Conservation (phyloP, 192 early-diverging fungal genomes). For the Podila epigama region DNA sequence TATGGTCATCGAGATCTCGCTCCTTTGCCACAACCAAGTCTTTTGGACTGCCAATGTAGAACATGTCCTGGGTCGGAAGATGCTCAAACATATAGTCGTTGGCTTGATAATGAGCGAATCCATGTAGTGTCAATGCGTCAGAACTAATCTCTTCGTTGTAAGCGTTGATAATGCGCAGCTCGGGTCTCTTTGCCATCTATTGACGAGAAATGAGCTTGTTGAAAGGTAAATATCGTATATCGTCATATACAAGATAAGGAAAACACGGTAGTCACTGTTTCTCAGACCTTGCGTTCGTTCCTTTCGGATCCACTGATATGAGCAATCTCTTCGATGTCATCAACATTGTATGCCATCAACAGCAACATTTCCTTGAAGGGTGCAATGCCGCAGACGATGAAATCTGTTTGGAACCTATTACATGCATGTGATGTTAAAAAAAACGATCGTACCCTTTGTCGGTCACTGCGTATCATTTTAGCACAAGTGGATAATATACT, state of each 20-base stretch:
- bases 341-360: conserved; percentile 72
- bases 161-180: conserved; percentile 87
- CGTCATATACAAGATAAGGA: neutral
- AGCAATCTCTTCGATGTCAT: conserved; percentile 61
- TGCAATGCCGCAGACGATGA: conserved; percentile 87
- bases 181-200: conserved; percentile 75
- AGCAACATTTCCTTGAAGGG: conserved; percentile 76
- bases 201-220: neutral
- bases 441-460: too few relatives aligned
- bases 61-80: conserved; percentile 75
- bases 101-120: conserved; percentile 86
- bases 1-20: conserved; percentile 90
- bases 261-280: neutral
- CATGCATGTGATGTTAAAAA: conserved; percentile 1
- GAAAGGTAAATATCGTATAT: neutral
- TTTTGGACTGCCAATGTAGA: conserved; percentile 94
- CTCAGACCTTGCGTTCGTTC: conserved; percentile 39
- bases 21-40: conserved; percentile 90
- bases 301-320: conserved; percentile 50
- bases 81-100: conserved; percentile 93
- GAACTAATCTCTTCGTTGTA: conserved; percentile 86
- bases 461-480: too few relatives aligned
- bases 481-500: neutral
- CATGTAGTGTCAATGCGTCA: conserved; percentile 87
- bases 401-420: conserved; percentile 77